Base-by-base conservation (phyloP, 352 stramenopile species). In the Pythium myriotylum region DNA sequence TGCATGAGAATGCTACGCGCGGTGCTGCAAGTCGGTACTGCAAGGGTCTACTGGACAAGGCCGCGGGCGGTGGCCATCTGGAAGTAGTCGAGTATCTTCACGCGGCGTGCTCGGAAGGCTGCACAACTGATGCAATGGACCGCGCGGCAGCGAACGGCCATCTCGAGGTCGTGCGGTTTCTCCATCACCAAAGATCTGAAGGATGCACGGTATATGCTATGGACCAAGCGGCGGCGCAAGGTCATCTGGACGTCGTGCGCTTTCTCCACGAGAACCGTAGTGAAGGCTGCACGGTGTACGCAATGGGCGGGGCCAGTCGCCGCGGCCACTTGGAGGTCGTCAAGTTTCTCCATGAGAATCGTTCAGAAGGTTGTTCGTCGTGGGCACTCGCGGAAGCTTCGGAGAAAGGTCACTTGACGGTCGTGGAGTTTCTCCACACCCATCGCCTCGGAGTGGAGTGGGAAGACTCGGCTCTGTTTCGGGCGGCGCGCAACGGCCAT, bases 91-190 rank as follows among this genome's bases (percentile, higher is more conserved):
- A 55, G 48, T 70, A 65, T 42, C 35, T 70, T 2, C 55, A 70
- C 20, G 8, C 10, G 4, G 14, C 5, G 10, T 65, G 62, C 17
- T 24, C 29, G 3, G 62, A 43, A 12, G 17, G 4, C 2, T 51
- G 39, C 22, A 54, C 61, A 7, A 57, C 45, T n/a, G 47, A 67
- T 16, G 65, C 65, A n/a, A 63, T 72, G 43, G 59, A 72, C 54
- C 16, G 47, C n/a, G 65, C 65, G 7, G 65, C 65, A 9, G 53
- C 65, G 7, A 68, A 72, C 33, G 65, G 65, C n/a, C 59, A 72
- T 26, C 33, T 72, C 2, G 23, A 43, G 12, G 42, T 65, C 12
- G 48, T 72, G 0, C 29, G 45, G 4, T 65, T 65, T 33, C 54
- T 70, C 43, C 62, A 70, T 22, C 10, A 27, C 12, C 29, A 65